A percentile compares a stretch with the other conserved stretches of the same genome.
Evolutionary conservation across 192 early-diverging fungal genomes (phyloP).

Genomic region (Allomyces macrogynus): DNA sequence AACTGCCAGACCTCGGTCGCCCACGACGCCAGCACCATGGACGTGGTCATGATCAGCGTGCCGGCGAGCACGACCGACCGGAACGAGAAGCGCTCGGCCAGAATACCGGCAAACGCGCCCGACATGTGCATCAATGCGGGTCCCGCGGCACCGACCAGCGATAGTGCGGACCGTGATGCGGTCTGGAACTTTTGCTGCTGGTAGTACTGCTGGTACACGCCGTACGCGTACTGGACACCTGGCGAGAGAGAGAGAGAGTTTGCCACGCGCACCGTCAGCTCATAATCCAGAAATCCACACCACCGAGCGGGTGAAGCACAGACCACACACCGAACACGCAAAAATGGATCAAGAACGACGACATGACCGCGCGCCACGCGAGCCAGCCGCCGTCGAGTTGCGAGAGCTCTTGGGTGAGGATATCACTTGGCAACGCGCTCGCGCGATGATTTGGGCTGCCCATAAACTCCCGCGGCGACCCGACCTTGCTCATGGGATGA

Average conservation of each 20-base stretch:
- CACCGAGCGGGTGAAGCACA: background rate
- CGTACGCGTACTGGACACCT: slow-evolving; percentile 14
- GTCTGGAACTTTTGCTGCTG: slow-evolving; percentile 3
- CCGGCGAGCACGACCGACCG: background rate
- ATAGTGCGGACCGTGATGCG: background rate
- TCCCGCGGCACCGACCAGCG: slow-evolving; percentile 3
- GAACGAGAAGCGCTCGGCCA: background rate
- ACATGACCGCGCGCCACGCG: slow-evolving; percentile 24
- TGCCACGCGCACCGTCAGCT: too few relatives aligned
- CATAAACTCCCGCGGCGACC: too few relatives aligned
- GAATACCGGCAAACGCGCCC: background rate
- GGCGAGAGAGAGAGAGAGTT: background rate
- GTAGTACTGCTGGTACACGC: slow-evolving; percentile 15
- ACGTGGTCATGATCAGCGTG: slow-evolving; percentile 8
- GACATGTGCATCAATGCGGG: background rate
- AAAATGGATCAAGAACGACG: slow-evolving; percentile 17
- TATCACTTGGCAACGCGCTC: too few relatives aligned
- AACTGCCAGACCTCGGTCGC: slow-evolving; percentile 21
- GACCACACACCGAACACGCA: slow-evolving; percentile 9
- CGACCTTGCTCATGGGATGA: too few relatives aligned
- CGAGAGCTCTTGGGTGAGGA: background rate
- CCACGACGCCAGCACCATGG: slow-evolving; percentile 20
- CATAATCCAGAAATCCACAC: background rate
- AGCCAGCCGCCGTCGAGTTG: slow-evolving; percentile 18
- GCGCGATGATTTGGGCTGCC: too few relatives aligned